Evolutionary conservation across 805 yeast species (phyloP).

Genomic region (Wickerhamiella cacticola): DNA sequence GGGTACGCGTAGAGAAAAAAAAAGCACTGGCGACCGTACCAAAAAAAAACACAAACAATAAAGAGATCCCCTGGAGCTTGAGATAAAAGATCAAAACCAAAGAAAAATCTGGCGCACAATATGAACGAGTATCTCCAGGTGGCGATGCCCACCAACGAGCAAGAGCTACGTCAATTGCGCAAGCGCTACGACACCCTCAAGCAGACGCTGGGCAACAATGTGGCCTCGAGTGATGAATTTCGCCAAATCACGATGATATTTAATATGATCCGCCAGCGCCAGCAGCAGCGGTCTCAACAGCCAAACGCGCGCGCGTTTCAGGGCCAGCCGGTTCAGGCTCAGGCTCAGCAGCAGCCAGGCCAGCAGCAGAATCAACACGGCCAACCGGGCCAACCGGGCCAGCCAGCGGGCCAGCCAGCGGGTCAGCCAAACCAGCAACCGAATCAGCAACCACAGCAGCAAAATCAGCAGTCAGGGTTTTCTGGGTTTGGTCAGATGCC

Average conservation of each 20-base stretch:
- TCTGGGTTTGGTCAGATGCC: neutral
- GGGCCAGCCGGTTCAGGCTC: constrained; percentile 13
- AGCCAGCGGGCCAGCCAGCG: neutral
- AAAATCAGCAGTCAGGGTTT: constrained; percentile 1
- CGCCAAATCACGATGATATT: constrained; percentile 19
- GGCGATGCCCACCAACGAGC: constrained; percentile 14
- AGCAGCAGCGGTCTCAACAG: neutral
- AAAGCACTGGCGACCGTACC: neutral
- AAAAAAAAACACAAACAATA: neutral
- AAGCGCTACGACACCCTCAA: constrained; percentile 23
- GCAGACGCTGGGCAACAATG: constrained; percentile 23
- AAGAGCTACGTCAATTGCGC: constrained; percentile 25
- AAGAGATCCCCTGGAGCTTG: too few relatives aligned
- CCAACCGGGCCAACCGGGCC: constrained; percentile 7
- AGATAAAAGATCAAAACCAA: too few relatives aligned
- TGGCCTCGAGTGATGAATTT: constrained; percentile 24
- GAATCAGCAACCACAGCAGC: constrained; percentile 5
- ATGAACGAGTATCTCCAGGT: constrained; percentile 10
- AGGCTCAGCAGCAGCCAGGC: constrained; percentile 18
- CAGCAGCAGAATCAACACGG: constrained; percentile 16
- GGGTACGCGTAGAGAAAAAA: neutral
- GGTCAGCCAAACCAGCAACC: constrained; percentile 11
- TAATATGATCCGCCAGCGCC: constrained; percentile 17
- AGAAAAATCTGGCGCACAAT: neutral
- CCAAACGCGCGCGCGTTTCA: constrained; percentile 20